A percentile compares a stretch with the other conserved stretches of the same genome.
These are phyloP conservation scores for Aleurites moluccanus DNA, from an alignment of 441 rosid genomes.

Conservation along the genomic window DNA sequence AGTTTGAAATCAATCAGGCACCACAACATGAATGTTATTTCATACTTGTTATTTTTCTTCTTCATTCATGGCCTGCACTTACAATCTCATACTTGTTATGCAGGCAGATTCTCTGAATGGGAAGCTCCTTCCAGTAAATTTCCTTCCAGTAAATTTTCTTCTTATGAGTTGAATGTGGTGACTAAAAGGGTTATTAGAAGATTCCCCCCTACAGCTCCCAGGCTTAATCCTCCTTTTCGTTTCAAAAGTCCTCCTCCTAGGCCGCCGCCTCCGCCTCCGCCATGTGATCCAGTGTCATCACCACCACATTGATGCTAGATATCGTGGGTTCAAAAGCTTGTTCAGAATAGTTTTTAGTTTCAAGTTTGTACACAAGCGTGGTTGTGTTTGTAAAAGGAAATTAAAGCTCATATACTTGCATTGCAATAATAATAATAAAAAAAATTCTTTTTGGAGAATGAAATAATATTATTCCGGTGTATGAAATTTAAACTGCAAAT, in stretches of 20 bases:
- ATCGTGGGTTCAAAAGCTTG: background rate
- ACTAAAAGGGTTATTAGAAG: background rate
- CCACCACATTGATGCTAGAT: background rate
- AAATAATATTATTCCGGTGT: too few relatives aligned
- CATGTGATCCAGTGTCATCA: background rate
- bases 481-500: too few relatives aligned
- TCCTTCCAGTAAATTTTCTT: constrained; percentile 3
- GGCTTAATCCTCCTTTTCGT: background rate
- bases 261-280: background rate
- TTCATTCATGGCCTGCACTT: constrained; percentile 7
- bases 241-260: background rate
- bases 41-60: constrained; percentile 6
- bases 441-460: too few relatives aligned
- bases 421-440: too few relatives aligned
- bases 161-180: background rate
- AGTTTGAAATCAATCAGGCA: background rate
- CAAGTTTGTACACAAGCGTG: background rate
- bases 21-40: background rate
- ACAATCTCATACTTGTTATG: background rate
- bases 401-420: too few relatives aligned
- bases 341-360: background rate
- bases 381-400: too few relatives aligned
- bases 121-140: background rate
- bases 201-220: constrained; percentile 13
- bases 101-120: background rate